Percentiles rank a stretch among this genome's conserved stretches.
Conservation (phyloP, 179 eudicot genomes). For the Corrigiola litoralis region DNA sequence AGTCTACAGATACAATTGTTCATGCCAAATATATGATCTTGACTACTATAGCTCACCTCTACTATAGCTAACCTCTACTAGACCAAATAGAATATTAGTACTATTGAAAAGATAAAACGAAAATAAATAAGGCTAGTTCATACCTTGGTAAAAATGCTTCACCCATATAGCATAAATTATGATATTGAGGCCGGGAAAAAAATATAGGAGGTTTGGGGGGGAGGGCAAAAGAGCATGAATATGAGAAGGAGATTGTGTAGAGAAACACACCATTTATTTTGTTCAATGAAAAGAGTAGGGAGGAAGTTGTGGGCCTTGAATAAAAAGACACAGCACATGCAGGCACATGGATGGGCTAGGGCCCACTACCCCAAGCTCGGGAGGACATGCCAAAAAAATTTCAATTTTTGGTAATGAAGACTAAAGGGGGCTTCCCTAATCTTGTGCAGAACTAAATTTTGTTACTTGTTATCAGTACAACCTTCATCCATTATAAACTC, state of each 20-base stretch:
- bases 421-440: slow-evolving; percentile 20
- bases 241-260: slow-evolving; percentile 22
- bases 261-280: slow-evolving; percentile 38
- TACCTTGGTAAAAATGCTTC: slow-evolving; percentile 20
- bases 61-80: no score
- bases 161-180: not conserved
- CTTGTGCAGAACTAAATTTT: slow-evolving; percentile 21
- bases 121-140: not conserved
- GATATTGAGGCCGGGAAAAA: not conserved
- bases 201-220: not conserved
- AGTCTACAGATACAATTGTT: not conserved
- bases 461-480: slow-evolving; percentile 15
- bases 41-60: no score
- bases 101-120: not conserved
- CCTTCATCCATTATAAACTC: not conserved
- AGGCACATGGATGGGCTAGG: slow-evolving; percentile 61
- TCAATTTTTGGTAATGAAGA: slow-evolving; percentile 4
- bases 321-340: slow-evolving; percentile 85
- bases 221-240: slow-evolving; percentile 14
- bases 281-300: slow-evolving; percentile 2
- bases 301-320: slow-evolving; percentile 21
- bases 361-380: slow-evolving; percentile 37
- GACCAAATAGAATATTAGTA: not conserved
- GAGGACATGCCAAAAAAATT: slow-evolving; percentile 17
- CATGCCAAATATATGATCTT: not conserved